phyloP scores from a whole-genome alignment of 192 early-diverging fungal genomes.

The Backusella sp. region DNA sequence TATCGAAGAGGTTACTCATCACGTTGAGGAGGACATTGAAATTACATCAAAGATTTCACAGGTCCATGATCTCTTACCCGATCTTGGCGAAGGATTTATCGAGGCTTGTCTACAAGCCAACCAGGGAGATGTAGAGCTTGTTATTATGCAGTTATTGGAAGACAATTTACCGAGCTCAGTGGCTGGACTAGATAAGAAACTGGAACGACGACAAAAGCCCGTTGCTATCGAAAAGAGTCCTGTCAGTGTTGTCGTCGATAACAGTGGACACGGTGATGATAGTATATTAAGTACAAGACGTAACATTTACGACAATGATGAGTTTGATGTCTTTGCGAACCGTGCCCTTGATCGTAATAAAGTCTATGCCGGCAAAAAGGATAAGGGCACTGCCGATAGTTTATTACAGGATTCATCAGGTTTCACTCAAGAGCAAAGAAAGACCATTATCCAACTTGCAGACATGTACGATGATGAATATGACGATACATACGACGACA shows the following conservation, averaged over 20 bases:
- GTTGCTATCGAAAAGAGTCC: background rate
- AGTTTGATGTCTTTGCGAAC: conserved; percentile 85
- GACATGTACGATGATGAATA: conserved; percentile 84
- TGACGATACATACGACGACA: conserved; percentile 89
- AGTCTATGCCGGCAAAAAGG: conserved; percentile 72
- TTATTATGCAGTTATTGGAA: conserved; percentile 81
- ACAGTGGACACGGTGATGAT: background rate
- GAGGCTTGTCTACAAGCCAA: conserved; percentile 79
- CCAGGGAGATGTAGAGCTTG: conserved; percentile 63
- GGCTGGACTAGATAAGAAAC: conserved; percentile 60
- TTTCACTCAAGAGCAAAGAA: conserved; percentile 50
- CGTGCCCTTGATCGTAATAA: conserved; percentile 59
- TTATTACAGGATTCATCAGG: conserved; percentile 55
- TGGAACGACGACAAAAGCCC: conserved; percentile 36
- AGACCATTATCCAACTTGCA: conserved; percentile 43
- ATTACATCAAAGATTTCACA: conserved; percentile 70
- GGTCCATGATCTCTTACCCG: conserved; percentile 85
- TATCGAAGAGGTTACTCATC: background rate
- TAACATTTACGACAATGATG: conserved; percentile 92
- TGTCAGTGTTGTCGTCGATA: background rate
- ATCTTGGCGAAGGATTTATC: conserved; percentile 88
- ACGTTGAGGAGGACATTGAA: conserved; percentile 50
- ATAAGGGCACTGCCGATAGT: conserved; percentile 47
- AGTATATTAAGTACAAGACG: conserved; percentile 43
- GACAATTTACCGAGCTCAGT: conserved; percentile 69